These are phyloP conservation scores for Trypanosoma conorhini DNA, from an alignment of 208 protist genomes.

Conservation along the genomic window DNA sequence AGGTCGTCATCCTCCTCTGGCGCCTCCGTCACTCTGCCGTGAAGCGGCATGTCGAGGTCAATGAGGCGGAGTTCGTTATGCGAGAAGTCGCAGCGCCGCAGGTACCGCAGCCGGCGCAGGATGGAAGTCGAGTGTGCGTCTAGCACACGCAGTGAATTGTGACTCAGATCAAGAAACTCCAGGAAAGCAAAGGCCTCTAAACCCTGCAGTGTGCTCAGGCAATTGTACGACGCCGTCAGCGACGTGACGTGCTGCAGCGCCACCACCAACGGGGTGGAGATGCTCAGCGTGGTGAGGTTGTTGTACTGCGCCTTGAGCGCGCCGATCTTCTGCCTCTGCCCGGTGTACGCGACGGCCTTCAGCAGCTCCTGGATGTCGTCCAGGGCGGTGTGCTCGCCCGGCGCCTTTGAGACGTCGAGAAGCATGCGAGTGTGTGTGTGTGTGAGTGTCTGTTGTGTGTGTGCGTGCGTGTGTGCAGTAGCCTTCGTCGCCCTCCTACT, in stretches of 20 bases:
- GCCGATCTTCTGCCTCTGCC: constrained; percentile 7
- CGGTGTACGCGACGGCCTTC: not conserved
- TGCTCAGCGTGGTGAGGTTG: constrained; percentile 35
- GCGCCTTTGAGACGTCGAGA: constrained; percentile 30
- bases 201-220: constrained; percentile 52
- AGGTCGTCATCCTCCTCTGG: not conserved
- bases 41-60: constrained; percentile 36
- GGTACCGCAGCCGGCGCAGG: constrained; percentile 44
- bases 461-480: not conserved
- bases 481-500: not conserved
- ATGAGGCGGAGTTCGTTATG: constrained; percentile 63
- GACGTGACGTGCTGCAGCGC: constrained; percentile 53
- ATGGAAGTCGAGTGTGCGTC: constrained; percentile 54
- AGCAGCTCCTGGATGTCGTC: constrained; percentile 19
- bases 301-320: constrained; percentile 20
- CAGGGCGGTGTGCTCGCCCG: constrained; percentile 25
- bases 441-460: too few relatives aligned
- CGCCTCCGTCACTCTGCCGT: not conserved
- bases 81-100: constrained; percentile 63
- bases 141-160: constrained; percentile 68
- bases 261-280: constrained; percentile 29
- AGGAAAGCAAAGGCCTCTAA: constrained; percentile 63
- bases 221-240: constrained; percentile 70
- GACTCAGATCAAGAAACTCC: constrained; percentile 73
- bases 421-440: constrained; percentile 9